Evolutionary conservation across 1,139 yeast species (phyloP), one percentile per base, ranked within the genome.

Genomic region (Kodamaea arcana): DNA sequence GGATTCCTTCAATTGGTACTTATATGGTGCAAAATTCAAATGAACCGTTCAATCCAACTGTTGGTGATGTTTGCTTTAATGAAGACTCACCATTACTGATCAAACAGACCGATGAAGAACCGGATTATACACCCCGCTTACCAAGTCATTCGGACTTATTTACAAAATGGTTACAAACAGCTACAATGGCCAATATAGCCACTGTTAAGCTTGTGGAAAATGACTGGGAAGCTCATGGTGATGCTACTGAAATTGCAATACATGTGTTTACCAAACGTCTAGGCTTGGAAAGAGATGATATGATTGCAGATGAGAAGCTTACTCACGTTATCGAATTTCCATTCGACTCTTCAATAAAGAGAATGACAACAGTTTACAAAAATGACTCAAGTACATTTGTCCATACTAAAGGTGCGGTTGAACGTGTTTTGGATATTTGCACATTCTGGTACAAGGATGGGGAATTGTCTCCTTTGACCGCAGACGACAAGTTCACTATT

Each of bases 181-280:
- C 90, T 7, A 71, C 88, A 2, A 58, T 84, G 47, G 92, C 92
- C 24, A 84, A 84, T 49, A 77, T 83, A 51, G 88, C 94, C 3
- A 65, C 69, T 13, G 75, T 83, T 15, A 67, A 65, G 41, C 58
- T 69, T 42, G 63, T 64, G 27, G 67, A 60, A 30, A 38, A 50
- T 25, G 57, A 44, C 13, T 84, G 94, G 92, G 77, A 75, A 47
- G 87, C 86, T 12, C 81, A 79, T 49, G 94, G 94, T 35, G 94
- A 84, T 53, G 88, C 94, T 25, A 84, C 94, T 3, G 94, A 84
- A 59, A 77, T 82, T 50, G 92, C 94, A 11, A 80, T 84, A 42
- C 85, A 83, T 50, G 88, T 84, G 0, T 83, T 83, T 52, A 72
- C 78, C 13, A 60, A 75, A 26, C 68, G 92, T 44, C 56, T 80